Evolutionary conservation across 1,139 yeast genomes (phyloP).

Genomic region (Lizanozyma gosingica): DNA sequence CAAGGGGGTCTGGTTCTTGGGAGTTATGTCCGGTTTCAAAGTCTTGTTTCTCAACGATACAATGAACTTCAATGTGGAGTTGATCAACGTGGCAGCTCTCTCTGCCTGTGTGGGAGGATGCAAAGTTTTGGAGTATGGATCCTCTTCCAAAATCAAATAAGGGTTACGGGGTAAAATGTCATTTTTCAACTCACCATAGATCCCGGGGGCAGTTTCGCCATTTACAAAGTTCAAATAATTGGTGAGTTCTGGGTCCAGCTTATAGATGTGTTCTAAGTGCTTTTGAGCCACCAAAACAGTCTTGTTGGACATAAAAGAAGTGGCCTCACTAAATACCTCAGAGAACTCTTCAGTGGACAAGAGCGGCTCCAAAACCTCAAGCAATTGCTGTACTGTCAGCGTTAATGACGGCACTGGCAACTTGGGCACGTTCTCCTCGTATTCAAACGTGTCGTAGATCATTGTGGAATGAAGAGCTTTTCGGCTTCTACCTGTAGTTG

Average conservation of each 20-base stretch:
- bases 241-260: constrained; percentile 22
- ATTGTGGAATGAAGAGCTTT: too few species aligned
- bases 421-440: constrained; percentile 29
- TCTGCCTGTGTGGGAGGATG: constrained; percentile 59
- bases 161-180: constrained; percentile 73
- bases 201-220: constrained; percentile 51
- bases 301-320: constrained; percentile 33
- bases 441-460: neutral
- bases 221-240: constrained; percentile 57
- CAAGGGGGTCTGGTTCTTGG: constrained; percentile 40
- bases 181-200: constrained; percentile 55
- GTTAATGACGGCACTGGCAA: constrained; percentile 48
- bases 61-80: constrained; percentile 58
- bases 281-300: constrained; percentile 40
- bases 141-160: constrained; percentile 62
- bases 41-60: constrained; percentile 46
- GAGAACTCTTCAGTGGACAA: constrained; percentile 34
- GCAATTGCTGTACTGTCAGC: constrained; percentile 37
- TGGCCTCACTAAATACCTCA: constrained; percentile 30
- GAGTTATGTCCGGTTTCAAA: constrained; percentile 49
- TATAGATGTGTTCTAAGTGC: constrained; percentile 39
- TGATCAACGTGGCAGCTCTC: constrained; percentile 56
- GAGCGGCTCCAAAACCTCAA: constrained; percentile 43
- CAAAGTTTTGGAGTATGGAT: constrained; percentile 48
- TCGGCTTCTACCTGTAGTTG: too few species aligned